Conservation (phyloP, 2,329 filamentous ascomycete species). For the Curvularia spicifera region DNA sequence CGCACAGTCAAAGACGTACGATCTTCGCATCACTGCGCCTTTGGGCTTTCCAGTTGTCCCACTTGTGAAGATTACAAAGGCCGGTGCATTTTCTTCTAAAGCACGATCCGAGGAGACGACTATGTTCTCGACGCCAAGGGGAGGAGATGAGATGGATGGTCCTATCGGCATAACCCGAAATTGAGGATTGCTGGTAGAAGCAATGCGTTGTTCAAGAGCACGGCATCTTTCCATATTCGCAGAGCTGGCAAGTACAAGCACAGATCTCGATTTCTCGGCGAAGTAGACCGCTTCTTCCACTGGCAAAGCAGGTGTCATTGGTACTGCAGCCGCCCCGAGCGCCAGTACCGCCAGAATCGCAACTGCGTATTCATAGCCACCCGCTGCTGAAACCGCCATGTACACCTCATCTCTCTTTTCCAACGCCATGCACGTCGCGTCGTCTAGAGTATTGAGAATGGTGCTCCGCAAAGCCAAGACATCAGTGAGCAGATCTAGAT, state of each 20-base stretch:
- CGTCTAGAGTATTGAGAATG: slow-evolving; percentile 41
- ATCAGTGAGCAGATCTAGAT: slow-evolving; percentile 55
- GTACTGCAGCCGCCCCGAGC: slow-evolving; percentile 56
- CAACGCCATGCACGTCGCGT: slow-evolving; percentile 36
- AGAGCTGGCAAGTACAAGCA: slow-evolving; percentile 49
- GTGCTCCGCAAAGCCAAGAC: slow-evolving; percentile 53
- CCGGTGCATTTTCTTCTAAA: slow-evolving; percentile 51
- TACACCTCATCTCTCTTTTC: slow-evolving; percentile 50
- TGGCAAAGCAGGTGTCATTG: slow-evolving; percentile 52
- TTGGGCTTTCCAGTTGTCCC: slow-evolving; percentile 57
- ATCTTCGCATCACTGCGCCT: slow-evolving; percentile 54
- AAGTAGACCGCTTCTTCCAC: slow-evolving; percentile 56
- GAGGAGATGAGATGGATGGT: slow-evolving; percentile 41
- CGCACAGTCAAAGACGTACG: slow-evolving; percentile 49
- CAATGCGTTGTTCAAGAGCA: slow-evolving; percentile 35
- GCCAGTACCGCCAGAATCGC: slow-evolving; percentile 57
- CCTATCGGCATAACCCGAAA: slow-evolving; percentile 50
- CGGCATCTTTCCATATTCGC: slow-evolving; percentile 41
- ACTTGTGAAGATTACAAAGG: slow-evolving; percentile 56
- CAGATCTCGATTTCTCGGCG: slow-evolving; percentile 49
- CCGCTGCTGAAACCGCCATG: slow-evolving; percentile 55
- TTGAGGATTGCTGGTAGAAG: slow-evolving; percentile 34
- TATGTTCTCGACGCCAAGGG: slow-evolving; percentile 44
- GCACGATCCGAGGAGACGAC: slow-evolving; percentile 51
- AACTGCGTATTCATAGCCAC: slow-evolving; percentile 58